Base-by-base conservation (phyloP, 768 basidiomycete species). In the Lactarius sanguifluus region DNA sequence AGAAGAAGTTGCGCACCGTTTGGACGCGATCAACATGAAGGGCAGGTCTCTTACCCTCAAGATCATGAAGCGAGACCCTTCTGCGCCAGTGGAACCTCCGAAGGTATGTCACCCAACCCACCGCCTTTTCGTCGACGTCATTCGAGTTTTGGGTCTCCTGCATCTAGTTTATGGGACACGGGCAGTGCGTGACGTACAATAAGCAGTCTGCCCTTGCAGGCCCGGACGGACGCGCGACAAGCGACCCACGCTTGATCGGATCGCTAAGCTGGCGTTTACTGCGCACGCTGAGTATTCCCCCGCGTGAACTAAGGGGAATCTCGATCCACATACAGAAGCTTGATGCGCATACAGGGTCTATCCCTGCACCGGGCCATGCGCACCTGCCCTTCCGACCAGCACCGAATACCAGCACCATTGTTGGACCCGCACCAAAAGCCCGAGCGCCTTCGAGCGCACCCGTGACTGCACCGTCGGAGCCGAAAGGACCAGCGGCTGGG, bases 261-360 rank as follows among this genome's bases (percentile, higher is more conserved):
- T 82, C 87, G 30, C 86, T 88, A 67, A 90, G 92, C 7, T 91
- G 90, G 85, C 82, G 84, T 66, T 76, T 97, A 18, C 80, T 96
- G 36, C 81, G 84, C 70, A 82, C 84, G 1, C 87, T 94, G 75
- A 80, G 83, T 43, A 89, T 97, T 59, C 90, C 94, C 68, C 87
- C 94, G 0, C 85, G 80, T 65, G 96, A 98, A 68, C 78, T 98
- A n/a, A 83, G 96, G 25, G 96, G 96, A 1, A 85, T 98, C 64
- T 94, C 92, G 0, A 89, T 98, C 9, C 94, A 96, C 72, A 85
- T 98, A 15, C 88, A 90, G 72, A 98, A 95, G 74, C 81, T 98
- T 5, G 94, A 97, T 76, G 79, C 74, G 18, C 76, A 77, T 1
- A 78, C 74, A 2, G 63, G 72, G 4, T 72, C 73, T 28, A 72